These are phyloP conservation scores for Magnusiomyces clavatus DNA, from an alignment of 1,139 yeast genomes.

Conservation along the genomic window DNA sequence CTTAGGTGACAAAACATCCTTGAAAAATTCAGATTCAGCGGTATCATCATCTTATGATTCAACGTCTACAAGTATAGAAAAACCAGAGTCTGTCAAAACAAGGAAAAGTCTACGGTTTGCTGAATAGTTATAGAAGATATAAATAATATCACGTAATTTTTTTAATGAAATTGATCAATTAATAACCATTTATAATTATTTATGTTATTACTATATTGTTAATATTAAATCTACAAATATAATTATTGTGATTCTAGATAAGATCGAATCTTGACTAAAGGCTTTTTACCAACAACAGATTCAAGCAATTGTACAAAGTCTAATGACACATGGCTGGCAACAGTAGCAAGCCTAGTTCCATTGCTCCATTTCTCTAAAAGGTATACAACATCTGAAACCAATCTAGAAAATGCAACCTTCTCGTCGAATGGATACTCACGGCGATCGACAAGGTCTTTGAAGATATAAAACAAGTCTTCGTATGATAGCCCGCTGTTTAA, in stretches of 20 bases:
- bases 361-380: constrained; percentile 23
- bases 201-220: neutral
- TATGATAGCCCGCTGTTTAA: constrained; percentile 65
- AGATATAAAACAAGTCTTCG: constrained; percentile 59
- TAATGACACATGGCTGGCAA: neutral
- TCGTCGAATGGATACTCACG: constrained; percentile 32
- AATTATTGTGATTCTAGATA: neutral
- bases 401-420: constrained; percentile 17
- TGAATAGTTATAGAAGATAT: neutral
- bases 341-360: neutral
- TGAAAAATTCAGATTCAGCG: no score
- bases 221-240: neutral
- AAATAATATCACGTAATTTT: neutral
- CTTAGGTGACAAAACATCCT: no score
- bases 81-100: neutral
- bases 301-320: neutral
- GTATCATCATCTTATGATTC: no score
- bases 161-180: neutral
- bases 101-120: constrained; percentile 6
- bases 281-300: neutral
- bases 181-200: neutral
- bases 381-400: constrained; percentile 26
- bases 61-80: neutral
- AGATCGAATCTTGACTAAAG: neutral
- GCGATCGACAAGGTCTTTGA: constrained; percentile 59